Evolutionary conservation across 768 basidiomycete species (phyloP).

Genomic region (Gloeopeniophorella convolvens): DNA sequence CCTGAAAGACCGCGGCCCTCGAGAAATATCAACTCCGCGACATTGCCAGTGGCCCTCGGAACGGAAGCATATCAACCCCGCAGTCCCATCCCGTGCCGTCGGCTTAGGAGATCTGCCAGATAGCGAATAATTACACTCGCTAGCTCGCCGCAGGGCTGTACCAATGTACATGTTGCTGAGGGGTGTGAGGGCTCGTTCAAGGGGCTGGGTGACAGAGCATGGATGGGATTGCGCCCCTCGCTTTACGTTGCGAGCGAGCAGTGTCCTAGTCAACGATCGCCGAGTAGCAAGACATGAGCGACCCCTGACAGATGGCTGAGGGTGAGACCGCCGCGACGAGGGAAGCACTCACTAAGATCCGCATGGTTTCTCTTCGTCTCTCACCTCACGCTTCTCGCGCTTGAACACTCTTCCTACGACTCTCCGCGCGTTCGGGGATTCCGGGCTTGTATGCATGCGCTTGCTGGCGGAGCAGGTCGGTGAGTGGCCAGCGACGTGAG

Average conservation of each 20-base stretch:
- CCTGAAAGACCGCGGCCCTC: neutral
- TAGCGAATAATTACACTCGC: neutral
- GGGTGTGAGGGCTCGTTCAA: too few relatives aligned
- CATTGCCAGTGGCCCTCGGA: slow-evolving; percentile 3
- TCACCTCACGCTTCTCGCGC: neutral
- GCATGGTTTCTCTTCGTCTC: neutral
- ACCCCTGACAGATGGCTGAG: neutral
- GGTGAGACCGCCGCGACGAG: neutral
- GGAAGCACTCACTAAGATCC: neutral
- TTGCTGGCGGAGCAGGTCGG: too few relatives aligned
- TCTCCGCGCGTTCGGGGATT: neutral
- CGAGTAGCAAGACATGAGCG: neutral
- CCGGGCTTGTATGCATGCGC: neutral
- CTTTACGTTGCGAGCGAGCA: neutral
- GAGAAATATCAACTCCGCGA: slow-evolving; percentile 18
- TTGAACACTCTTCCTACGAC: neutral
- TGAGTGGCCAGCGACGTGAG: neutral
- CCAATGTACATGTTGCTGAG: too few relatives aligned
- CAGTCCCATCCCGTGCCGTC: slow-evolving; percentile 1
- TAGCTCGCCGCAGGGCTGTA: neutral
- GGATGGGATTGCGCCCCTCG: too few relatives aligned
- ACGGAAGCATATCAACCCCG: slow-evolving; percentile 1
- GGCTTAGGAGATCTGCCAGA: neutral
- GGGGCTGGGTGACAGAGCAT: too few relatives aligned
- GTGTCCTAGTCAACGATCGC: neutral